Evolutionary conservation across 805 yeast species (phyloP).

Genomic region (Allodekkera sacchari): DNA sequence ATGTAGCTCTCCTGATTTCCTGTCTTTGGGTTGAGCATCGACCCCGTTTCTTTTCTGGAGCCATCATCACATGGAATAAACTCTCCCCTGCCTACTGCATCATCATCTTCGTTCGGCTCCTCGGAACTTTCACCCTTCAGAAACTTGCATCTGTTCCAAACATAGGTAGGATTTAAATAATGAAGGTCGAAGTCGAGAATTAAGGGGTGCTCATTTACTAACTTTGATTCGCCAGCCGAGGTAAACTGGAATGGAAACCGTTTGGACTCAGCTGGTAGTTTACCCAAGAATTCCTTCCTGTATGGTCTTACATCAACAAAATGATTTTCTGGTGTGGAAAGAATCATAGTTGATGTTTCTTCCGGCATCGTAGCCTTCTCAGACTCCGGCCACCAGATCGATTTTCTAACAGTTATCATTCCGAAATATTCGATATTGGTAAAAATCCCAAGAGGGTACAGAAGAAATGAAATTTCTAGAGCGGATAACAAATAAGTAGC

Average conservation of each 20-base stretch:
- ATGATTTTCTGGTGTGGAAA: conserved; percentile 33
- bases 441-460: no score
- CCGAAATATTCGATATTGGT: no score
- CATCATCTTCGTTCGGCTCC: conserved; percentile 9
- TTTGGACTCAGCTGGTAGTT: conserved; percentile 7
- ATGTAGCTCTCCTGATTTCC: conserved; percentile 35
- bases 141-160: conserved; percentile 12
- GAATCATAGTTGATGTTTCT: conserved; percentile 38
- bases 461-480: no score
- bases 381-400: conserved; percentile 38
- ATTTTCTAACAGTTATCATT: no score
- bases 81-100: conserved; percentile 36
- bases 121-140: conserved; percentile 1
- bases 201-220: conserved; percentile 20
- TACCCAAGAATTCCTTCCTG: conserved; percentile 18
- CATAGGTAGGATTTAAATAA: conserved; percentile 32
- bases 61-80: conserved; percentile 32
- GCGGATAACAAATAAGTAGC: no score
- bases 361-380: conserved; percentile 33
- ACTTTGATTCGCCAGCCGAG: conserved; percentile 41
- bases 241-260: conserved; percentile 51
- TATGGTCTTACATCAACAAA: conserved; percentile 41
- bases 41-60: conserved; percentile 41
- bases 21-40: conserved; percentile 38
- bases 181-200: conserved; percentile 33